A percentile compares a stretch with the other conserved stretches of the same genome.
These are phyloP conservation scores for Rhododendron vialii DNA, from an alignment of 148 eudicot genomes.

Conservation along the genomic window DNA sequence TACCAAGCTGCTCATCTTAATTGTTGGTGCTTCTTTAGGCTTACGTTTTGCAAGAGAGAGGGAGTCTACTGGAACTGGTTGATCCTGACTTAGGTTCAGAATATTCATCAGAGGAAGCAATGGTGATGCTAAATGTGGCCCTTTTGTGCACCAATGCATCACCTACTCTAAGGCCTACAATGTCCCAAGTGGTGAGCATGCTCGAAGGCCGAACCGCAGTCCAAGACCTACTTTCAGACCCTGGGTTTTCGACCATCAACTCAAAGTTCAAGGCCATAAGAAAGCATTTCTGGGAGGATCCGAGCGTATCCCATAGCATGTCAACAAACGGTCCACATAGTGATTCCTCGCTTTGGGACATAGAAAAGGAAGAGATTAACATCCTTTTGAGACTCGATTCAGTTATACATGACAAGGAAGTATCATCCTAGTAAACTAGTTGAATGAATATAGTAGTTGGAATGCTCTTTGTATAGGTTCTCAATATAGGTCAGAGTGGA, in stretches of 20 bases:
- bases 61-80: conserved; percentile 41
- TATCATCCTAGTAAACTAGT: background rate
- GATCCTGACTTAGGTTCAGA: conserved; percentile 52
- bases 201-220: conserved; percentile 49
- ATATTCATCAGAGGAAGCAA: conserved; percentile 51
- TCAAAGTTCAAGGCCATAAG: conserved; percentile 39
- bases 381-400: conserved; percentile 13
- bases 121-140: conserved; percentile 43
- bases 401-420: conserved; percentile 2
- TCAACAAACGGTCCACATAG: conserved; percentile 19
- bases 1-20: background rate
- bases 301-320: conserved; percentile 26
- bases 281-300: conserved; percentile 52
- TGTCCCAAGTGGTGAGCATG: conserved; percentile 64
- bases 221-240: conserved; percentile 47
- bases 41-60: conserved; percentile 58
- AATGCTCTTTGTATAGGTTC: background rate
- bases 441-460: background rate
- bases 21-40: conserved; percentile 26
- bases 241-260: conserved; percentile 28
- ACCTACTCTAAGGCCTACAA: conserved; percentile 47
- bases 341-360: conserved; percentile 27
- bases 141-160: conserved; percentile 55
- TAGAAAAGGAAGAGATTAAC: conserved; percentile 19
- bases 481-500: background rate